phyloP scores from a whole-genome alignment of 208 protist genomes.

The Trypanosoma brucei region DNA sequence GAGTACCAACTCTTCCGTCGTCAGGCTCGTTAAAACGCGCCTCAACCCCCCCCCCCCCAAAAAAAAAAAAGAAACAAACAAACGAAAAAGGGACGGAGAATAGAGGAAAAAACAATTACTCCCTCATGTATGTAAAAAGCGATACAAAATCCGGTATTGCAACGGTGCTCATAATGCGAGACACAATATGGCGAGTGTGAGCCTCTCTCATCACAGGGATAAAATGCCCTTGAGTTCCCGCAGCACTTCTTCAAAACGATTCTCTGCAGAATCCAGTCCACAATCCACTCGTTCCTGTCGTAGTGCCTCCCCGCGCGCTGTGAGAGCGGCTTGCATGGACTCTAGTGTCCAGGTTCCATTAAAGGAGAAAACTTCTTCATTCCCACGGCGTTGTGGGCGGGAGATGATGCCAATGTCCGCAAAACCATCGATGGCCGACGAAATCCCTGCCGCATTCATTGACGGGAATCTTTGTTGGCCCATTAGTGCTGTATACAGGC shows the following conservation, averaged over 20 bases:
- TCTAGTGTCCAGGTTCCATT: conserved; percentile 62
- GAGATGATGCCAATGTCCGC: conserved; percentile 71
- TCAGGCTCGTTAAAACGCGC: too few relatives aligned
- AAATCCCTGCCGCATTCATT: conserved; percentile 53
- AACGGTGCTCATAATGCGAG: too few relatives aligned
- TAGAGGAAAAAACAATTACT: too few relatives aligned
- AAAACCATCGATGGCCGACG: conserved; percentile 46
- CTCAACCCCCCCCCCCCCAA: too few relatives aligned
- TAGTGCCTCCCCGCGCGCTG: conserved; percentile 48
- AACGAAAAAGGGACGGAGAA: too few relatives aligned
- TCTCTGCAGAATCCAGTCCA: conserved; percentile 43
- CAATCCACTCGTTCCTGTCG: conserved; percentile 38
- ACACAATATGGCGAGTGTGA: background rate
- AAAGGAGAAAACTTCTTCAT: conserved; percentile 54
- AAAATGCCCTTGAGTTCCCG: conserved; percentile 44
- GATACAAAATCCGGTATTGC: too few relatives aligned
- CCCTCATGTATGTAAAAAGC: too few relatives aligned
- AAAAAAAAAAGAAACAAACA: too few relatives aligned
- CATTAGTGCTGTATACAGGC: conserved; percentile 72
- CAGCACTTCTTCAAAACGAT: conserved; percentile 55
- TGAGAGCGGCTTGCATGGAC: conserved; percentile 52
- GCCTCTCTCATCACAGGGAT: conserved; percentile 8
- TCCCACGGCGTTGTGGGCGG: conserved; percentile 52
- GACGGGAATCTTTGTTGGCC: conserved; percentile 51
- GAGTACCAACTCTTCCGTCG: too few relatives aligned